A percentile compares a stretch with the other conserved stretches of the same genome.
phyloP scores from a whole-genome alignment of 495 filamentous ascomycete species.

The Neurospora sp. region DNA sequence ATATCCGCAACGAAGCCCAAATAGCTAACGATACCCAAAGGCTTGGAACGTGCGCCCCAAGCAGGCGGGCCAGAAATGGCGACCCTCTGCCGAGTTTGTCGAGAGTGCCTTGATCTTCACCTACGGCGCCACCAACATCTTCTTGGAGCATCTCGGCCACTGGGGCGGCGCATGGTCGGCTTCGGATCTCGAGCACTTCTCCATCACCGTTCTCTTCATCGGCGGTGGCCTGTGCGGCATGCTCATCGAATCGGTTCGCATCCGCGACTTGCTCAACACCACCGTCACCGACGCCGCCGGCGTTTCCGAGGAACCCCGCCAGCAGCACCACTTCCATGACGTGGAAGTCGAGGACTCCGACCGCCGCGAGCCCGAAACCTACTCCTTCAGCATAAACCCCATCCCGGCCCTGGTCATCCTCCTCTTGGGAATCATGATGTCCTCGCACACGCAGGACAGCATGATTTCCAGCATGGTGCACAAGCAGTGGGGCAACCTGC shows the following conservation, averaged over 20 bases:
- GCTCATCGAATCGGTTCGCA: constrained; percentile 70
- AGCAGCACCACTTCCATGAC: constrained; percentile 23
- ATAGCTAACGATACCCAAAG: constrained; percentile 21
- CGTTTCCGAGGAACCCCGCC: constrained; percentile 3
- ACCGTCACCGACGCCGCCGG: constrained; percentile 35
- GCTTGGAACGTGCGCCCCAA: constrained; percentile 84
- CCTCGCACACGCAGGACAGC: constrained; percentile 74
- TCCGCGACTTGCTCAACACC: constrained; percentile 62
- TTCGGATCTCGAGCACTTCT: constrained; percentile 83
- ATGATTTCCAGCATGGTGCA: constrained; percentile 89
- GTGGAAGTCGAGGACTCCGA: constrained; percentile 32
- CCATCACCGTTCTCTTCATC: constrained; percentile 89
- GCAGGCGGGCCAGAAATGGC: constrained; percentile 47
- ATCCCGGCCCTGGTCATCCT: constrained; percentile 80
- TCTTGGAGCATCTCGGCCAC: constrained; percentile 75
- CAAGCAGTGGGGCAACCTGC: constrained; percentile 83
- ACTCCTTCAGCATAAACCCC: constrained; percentile 75
- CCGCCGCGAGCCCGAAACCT: constrained; percentile 52
- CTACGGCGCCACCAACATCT: constrained; percentile 85
- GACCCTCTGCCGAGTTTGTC: constrained; percentile 77
- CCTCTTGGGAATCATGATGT: constrained; percentile 88
- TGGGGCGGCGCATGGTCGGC: constrained; percentile 62
- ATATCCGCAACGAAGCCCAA: background rate
- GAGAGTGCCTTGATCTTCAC: constrained; percentile 82
- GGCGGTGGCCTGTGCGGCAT: constrained; percentile 93